A percentile compares a stretch with the other conserved stretches of the same genome.
These are phyloP conservation scores for Aspergillus asperescens DNA, from an alignment of 495 filamentous ascomycete genomes.

Conservation along the genomic window DNA sequence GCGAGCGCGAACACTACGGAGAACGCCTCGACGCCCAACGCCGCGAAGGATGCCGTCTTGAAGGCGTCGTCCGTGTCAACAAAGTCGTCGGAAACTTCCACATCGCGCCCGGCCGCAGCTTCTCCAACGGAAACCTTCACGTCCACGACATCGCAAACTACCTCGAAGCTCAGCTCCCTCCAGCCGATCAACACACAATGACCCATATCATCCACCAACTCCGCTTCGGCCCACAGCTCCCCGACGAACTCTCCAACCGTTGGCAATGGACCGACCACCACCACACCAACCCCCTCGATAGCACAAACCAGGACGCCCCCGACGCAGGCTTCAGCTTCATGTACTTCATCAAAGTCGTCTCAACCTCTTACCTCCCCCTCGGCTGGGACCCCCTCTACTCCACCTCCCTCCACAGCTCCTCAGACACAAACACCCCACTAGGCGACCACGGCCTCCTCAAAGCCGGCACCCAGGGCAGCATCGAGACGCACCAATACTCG, in stretches of 20 bases:
- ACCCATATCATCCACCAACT: constrained; percentile 85
- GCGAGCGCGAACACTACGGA: constrained; percentile 85
- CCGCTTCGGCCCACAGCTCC: constrained; percentile 88
- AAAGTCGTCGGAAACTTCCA: constrained; percentile 99
- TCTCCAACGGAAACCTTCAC: constrained; percentile 92
- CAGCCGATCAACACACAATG: constrained; percentile 72
- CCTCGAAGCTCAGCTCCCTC: constrained; percentile 51
- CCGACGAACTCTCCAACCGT: constrained; percentile 58
- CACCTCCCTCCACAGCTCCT: constrained; percentile 40
- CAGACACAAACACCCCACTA: constrained; percentile 50
- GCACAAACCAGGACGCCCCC: constrained; percentile 65
- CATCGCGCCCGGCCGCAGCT: constrained; percentile 89
- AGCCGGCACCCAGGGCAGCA: constrained; percentile 61
- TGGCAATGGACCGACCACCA: constrained; percentile 87
- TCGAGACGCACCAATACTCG: constrained; percentile 97
- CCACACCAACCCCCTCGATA: constrained; percentile 88
- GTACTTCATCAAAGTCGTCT: constrained; percentile 99
- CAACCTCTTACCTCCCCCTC: constrained; percentile 86
- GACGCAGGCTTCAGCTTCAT: constrained; percentile 91
- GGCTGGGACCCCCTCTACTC: constrained; percentile 62
- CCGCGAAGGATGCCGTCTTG: constrained; percentile 89
- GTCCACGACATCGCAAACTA: constrained; percentile 96
- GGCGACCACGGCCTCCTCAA: constrained; percentile 57
- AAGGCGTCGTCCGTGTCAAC: constrained; percentile 89
- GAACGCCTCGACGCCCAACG: constrained; percentile 82